Evolutionary conservation across 495 filamentous ascomycete genomes (phyloP).

Genomic region (Talaromyces trachyspermus): DNA sequence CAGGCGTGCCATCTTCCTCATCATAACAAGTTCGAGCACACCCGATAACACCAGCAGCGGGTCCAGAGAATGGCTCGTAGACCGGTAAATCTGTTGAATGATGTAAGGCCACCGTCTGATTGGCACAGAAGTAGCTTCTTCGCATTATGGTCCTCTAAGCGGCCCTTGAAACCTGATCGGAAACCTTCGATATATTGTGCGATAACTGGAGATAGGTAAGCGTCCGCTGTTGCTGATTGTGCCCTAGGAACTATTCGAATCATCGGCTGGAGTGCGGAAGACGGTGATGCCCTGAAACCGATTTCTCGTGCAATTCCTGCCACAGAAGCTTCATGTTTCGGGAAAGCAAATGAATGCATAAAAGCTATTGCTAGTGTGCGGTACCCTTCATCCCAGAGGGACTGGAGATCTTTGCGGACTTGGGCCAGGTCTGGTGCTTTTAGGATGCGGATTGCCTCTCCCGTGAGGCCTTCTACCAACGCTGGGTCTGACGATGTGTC

Average conservation of each 20-base stretch:
- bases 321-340: slow-evolving; percentile 43
- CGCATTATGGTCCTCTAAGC: slow-evolving; percentile 40
- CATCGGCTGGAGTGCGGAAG: slow-evolving; percentile 74
- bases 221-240: slow-evolving; percentile 90
- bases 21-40: slow-evolving; percentile 94
- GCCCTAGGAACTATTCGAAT: slow-evolving; percentile 67
- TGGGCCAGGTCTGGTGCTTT: slow-evolving; percentile 30
- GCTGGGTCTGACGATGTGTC: slow-evolving; percentile 4
- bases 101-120: slow-evolving; percentile 49
- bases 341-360: slow-evolving; percentile 48
- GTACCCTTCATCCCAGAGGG: slow-evolving; percentile 38
- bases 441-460: slow-evolving; percentile 45
- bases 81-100: slow-evolving; percentile 50
- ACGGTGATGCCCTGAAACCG: slow-evolving; percentile 52
- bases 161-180: slow-evolving; percentile 52
- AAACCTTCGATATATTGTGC: slow-evolving; percentile 94
- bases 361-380: slow-evolving; percentile 46
- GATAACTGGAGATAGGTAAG: slow-evolving; percentile 92
- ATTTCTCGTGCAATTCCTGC: slow-evolving; percentile 40
- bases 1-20: slow-evolving; percentile 72
- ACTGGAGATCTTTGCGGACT: slow-evolving; percentile 35
- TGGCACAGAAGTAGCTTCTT: slow-evolving; percentile 48
- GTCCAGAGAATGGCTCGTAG: slow-evolving; percentile 53
- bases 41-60: slow-evolving; percentile 71
- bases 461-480: slow-evolving; percentile 40